Evolutionary conservation across 768 basidiomycete species (phyloP).

Genomic region (Termitomyces sp.): DNA sequence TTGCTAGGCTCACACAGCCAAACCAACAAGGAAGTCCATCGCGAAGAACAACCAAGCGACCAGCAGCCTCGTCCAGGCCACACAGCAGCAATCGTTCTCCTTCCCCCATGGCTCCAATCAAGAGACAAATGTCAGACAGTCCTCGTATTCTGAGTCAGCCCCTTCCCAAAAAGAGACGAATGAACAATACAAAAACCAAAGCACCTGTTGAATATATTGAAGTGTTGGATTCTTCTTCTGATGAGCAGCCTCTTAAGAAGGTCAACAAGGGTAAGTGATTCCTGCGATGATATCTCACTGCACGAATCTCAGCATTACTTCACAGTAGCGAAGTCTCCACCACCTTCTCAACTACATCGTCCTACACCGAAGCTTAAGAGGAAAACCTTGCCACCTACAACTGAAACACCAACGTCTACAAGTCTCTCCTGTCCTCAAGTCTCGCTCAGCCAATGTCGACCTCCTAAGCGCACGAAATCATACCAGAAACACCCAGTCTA

Average conservation of each 20-base stretch:
- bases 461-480: background rate
- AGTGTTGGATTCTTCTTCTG: background rate
- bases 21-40: background rate
- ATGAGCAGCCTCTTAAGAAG: background rate
- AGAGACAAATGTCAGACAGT: background rate
- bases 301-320: background rate
- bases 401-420: background rate
- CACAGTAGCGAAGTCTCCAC: background rate
- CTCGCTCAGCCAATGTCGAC: background rate
- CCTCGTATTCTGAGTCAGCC: background rate
- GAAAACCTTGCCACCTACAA: background rate
- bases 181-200: background rate
- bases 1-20: conserved; percentile 4
- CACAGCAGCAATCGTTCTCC: background rate
- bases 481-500: conserved; percentile 6
- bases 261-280: background rate
- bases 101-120: background rate
- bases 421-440: background rate
- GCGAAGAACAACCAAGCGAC: background rate
- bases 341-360: background rate
- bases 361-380: background rate
- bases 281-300: background rate
- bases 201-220: background rate
- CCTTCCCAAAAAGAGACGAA: background rate
- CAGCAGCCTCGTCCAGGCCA: background rate